These are phyloP conservation scores for Balansia obtecta DNA, from an alignment of 2,329 filamentous ascomycete genomes.

Conservation along the genomic window DNA sequence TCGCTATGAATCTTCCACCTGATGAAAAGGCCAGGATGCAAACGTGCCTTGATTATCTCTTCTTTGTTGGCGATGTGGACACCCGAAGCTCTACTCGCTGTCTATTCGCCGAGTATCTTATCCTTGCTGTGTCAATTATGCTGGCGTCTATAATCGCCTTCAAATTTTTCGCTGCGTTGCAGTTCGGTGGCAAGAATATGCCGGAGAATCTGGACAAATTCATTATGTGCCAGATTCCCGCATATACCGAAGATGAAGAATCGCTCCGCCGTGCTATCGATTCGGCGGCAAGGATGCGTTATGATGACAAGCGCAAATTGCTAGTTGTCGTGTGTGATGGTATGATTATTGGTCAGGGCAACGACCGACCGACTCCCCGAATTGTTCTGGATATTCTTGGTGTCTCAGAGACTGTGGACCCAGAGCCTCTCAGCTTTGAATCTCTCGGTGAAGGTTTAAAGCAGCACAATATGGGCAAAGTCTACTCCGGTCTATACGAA, in stretches of 20 bases:
- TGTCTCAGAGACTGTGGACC: constrained; percentile 85
- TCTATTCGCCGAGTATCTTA: constrained; percentile 78
- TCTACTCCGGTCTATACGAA: constrained; percentile 96
- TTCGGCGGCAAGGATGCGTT: constrained; percentile 86
- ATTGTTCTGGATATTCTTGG: constrained; percentile 96
- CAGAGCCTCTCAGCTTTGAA: constrained; percentile 92
- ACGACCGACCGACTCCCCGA: constrained; percentile 86
- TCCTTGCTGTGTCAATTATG: constrained; percentile 72
- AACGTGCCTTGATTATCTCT: constrained; percentile 82
- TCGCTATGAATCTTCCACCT: constrained; percentile 48
- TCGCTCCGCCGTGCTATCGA: constrained; percentile 94
- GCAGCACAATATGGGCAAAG: constrained; percentile 99
- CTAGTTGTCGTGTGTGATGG: constrained; percentile 88
- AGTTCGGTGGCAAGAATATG: constrained; percentile 82
- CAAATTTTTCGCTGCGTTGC: constrained; percentile 93
- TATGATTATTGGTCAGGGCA: constrained; percentile 99
- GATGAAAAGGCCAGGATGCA: constrained; percentile 55
- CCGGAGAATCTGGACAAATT: constrained; percentile 98
- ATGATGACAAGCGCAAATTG: constrained; percentile 96
- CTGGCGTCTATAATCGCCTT: constrained; percentile 75
- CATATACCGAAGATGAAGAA: constrained; percentile 97
- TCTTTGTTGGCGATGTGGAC: constrained; percentile 85
- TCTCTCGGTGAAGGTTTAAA: constrained; percentile 90
- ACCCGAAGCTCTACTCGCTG: constrained; percentile 79
- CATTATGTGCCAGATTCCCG: constrained; percentile 92